Evolutionary conservation across 495 filamentous ascomycete species (phyloP).

Genomic region (Tirmania nivea): DNA sequence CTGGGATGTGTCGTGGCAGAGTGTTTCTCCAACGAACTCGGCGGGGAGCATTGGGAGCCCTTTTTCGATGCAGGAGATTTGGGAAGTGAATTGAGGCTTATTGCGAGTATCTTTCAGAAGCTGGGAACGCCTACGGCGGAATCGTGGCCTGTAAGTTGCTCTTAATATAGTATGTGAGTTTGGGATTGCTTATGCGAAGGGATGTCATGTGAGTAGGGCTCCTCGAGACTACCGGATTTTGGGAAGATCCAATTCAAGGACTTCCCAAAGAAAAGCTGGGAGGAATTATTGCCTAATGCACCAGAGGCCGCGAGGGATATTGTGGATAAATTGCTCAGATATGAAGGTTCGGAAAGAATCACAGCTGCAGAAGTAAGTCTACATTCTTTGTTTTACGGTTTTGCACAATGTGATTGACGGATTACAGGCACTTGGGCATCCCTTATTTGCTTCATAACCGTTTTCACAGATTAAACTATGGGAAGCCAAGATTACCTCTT

Average conservation of each 20-base stretch:
- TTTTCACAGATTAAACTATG: no score
- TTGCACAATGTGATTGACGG: neutral
- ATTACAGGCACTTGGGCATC: no score
- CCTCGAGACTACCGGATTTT: slow-evolving; percentile 16
- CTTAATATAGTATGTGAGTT: neutral
- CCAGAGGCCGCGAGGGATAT: slow-evolving; percentile 6
- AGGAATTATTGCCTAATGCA: slow-evolving; percentile 11
- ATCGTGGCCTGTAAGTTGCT: slow-evolving; percentile 39
- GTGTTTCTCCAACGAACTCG: slow-evolving; percentile 29
- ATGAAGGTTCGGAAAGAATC: slow-evolving; percentile 12
- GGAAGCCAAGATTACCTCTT: no score
- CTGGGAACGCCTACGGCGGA: slow-evolving; percentile 61
- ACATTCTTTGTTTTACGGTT: neutral
- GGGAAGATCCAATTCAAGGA: slow-evolving; percentile 16
- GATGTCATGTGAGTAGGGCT: slow-evolving; percentile 2
- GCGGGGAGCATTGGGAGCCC: slow-evolving; percentile 24
- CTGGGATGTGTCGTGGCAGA: slow-evolving; percentile 67
- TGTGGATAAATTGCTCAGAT: slow-evolving; percentile 7
- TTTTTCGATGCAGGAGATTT: slow-evolving; percentile 74
- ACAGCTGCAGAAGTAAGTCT: slow-evolving; percentile 10
- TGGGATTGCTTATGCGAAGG: neutral
- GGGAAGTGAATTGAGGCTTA: slow-evolving; percentile 76
- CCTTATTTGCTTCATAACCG: no score
- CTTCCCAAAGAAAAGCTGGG: slow-evolving; percentile 13
- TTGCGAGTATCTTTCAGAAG: slow-evolving; percentile 73